phyloP scores from a whole-genome alignment of 306 rosid species.

The Pterocarpus macrocarpus region DNA sequence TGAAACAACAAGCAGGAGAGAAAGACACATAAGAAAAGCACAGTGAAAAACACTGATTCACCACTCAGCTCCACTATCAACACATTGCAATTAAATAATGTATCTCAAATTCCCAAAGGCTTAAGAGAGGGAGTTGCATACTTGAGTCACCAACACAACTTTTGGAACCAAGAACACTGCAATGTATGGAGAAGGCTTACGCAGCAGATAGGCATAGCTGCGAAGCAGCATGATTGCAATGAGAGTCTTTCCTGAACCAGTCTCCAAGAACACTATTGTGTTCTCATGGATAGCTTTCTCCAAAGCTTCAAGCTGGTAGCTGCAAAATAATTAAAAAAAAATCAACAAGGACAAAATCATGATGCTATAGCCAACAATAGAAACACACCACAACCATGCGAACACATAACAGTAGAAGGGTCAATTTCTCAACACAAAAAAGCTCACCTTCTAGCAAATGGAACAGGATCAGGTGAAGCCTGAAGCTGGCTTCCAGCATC shows the following conservation, averaged over 20 bases:
- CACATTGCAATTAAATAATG: not conserved
- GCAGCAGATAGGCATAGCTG: constrained; percentile 69
- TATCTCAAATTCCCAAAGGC: constrained; percentile 19
- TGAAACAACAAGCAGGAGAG: not conserved
- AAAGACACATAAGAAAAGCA: constrained; percentile 3
- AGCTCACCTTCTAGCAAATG: constrained; percentile 79
- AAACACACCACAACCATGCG: not conserved
- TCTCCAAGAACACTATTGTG: constrained; percentile 81
- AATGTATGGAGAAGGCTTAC: constrained; percentile 69
- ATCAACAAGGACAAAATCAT: constrained; percentile 7
- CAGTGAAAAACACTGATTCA: not conserved
- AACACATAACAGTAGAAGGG: not conserved
- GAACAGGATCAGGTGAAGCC: constrained; percentile 53
- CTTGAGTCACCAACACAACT: constrained; percentile 90
- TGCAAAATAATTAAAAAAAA: constrained; percentile 23
- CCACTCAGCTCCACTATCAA: not conserved
- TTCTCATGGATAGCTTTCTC: constrained; percentile 68
- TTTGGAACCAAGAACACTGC: constrained; percentile 85
- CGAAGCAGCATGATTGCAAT: constrained; percentile 87
- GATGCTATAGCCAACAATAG: not conserved
- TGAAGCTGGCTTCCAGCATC: constrained; percentile 10
- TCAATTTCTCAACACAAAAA: not conserved
- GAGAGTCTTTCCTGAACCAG: constrained; percentile 94
- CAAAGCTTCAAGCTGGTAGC: constrained; percentile 86
- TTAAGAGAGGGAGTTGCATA: constrained; percentile 37